Base-by-base conservation (phyloP, 805 yeast genomes). In the Yamadazyma endophytica region DNA sequence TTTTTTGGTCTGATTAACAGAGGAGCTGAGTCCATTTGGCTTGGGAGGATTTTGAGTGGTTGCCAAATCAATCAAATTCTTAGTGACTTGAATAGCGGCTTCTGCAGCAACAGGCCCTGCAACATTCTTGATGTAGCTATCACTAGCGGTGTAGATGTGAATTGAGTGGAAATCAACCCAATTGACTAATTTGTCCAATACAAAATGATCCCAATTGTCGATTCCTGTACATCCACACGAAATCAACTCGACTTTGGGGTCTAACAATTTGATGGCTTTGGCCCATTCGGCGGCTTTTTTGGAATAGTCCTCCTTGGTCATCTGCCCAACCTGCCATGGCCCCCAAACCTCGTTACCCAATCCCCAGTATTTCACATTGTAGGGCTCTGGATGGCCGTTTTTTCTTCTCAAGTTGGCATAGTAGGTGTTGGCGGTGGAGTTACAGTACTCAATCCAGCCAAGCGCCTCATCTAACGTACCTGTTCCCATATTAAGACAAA, bases 311-410 rank as follows among this genome's bases (percentile, higher is more conserved):
- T 50, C 57, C 22, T 33, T 36, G 12, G 42, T 33, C 50, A 49
- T 44, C 33, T 53, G 60, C 13, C 60, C 61, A 22, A 57, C 58
- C 33, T 56, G 62, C 62, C 63, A 57, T 5, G 42, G 46, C 12
- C 62, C 62, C 56, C 57, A 57, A 16, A 57, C 58, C 39, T 57
- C 63, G 32, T 57, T 57, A 9, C 63, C 63, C 13, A 57, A 42
- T 5, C 58, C 52, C 63, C 63, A 57, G 35, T 56, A 57, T 40
- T 56, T 57, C 26, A 57, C 60, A 21, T 49, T 47, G 28, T 53
- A 56, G 12, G 63, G 63, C 35, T 55, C 47, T 9, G 46, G 49
- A 35, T 49, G 58, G 4, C 63, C 63, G 30, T 57, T 54, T 21
- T 48, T 42, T 26, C 62, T 46, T 22, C 63, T 42, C 15, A 57